phyloP scores from a whole-genome alignment of 2,329 filamentous ascomycete genomes.

The Pseudocercospora crystallina region DNA sequence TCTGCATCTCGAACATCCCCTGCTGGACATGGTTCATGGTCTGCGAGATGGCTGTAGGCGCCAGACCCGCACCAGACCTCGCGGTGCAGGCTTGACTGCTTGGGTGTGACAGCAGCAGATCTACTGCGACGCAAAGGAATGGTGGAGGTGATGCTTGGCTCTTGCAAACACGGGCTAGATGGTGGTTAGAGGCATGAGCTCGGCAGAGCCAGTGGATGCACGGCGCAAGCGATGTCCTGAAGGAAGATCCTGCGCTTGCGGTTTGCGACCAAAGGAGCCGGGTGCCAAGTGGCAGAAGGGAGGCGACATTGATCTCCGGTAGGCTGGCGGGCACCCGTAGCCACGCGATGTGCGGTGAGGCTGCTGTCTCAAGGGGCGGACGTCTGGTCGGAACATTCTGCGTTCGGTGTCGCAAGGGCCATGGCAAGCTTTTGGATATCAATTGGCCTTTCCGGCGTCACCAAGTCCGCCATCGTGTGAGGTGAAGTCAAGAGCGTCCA shows the following conservation, averaged over 20 bases:
- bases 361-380: constrained; percentile 10
- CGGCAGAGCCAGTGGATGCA: constrained; percentile 6
- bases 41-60: constrained; percentile 19
- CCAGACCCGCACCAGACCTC: constrained; percentile 17
- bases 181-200: not conserved
- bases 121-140: constrained; percentile 14
- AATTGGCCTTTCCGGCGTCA: constrained; percentile 1
- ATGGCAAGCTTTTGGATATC: constrained; percentile 10
- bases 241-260: constrained; percentile 10
- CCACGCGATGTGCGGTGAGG: constrained; percentile 8
- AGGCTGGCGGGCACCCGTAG: constrained; percentile 9
- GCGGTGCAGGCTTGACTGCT: constrained; percentile 16
- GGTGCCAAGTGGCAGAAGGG: constrained; percentile 8
- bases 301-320: constrained; percentile 5
- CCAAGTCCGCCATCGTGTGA: constrained; percentile 1
- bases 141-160: constrained; percentile 5
- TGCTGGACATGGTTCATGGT: constrained; percentile 16
- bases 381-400: constrained; percentile 1
- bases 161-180: not conserved
- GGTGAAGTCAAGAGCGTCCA: constrained; percentile 13
- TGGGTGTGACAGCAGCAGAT: constrained; percentile 21
- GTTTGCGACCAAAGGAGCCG: not conserved
- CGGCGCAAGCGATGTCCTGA: constrained; percentile 5
- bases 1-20: constrained; percentile 19
- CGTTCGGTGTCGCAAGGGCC: constrained; percentile 11